A percentile compares a stretch with the other conserved stretches of the same genome.
phyloP scores from a whole-genome alignment of 352 stramenopile species.

The Pythium aquatile region DNA sequence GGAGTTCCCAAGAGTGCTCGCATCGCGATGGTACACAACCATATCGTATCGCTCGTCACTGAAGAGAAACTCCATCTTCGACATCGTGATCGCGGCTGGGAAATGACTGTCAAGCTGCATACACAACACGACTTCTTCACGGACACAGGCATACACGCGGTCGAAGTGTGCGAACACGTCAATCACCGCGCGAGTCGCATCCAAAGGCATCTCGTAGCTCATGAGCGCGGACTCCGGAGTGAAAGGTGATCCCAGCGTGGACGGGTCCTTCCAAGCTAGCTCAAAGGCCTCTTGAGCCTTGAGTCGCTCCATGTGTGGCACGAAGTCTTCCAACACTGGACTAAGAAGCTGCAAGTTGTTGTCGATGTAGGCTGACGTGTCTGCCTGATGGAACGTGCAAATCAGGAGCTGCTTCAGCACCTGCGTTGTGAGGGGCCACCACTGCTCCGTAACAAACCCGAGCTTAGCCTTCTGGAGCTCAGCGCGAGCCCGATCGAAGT shows the following conservation, averaged over 20 bases:
- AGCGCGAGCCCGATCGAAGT: slow-evolving; percentile 61
- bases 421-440: slow-evolving; percentile 71
- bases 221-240: slow-evolving; percentile 34
- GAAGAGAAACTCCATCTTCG: slow-evolving; percentile 71
- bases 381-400: slow-evolving; percentile 70
- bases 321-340: slow-evolving; percentile 66
- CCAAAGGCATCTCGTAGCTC: slow-evolving; percentile 47
- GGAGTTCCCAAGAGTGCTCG: not conserved
- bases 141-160: slow-evolving; percentile 61
- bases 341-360: slow-evolving; percentile 77
- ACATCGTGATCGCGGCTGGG: slow-evolving; percentile 47
- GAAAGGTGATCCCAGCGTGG: slow-evolving; percentile 40
- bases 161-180: slow-evolving; percentile 56
- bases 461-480: slow-evolving; percentile 74
- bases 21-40: slow-evolving; percentile 43
- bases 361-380: slow-evolving; percentile 74
- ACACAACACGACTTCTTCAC: slow-evolving; percentile 54
- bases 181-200: slow-evolving; percentile 54
- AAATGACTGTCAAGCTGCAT: slow-evolving; percentile 59
- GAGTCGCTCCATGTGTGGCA: slow-evolving; percentile 52
- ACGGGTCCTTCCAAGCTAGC: slow-evolving; percentile 56
- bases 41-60: slow-evolving; percentile 76
- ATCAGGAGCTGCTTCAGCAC: slow-evolving; percentile 73
- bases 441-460: slow-evolving; percentile 58
- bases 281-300: slow-evolving; percentile 61